These are phyloP conservation scores for Trichosporon faecale DNA, from an alignment of 1,284 basidiomycete species.

Conservation along the genomic window DNA sequence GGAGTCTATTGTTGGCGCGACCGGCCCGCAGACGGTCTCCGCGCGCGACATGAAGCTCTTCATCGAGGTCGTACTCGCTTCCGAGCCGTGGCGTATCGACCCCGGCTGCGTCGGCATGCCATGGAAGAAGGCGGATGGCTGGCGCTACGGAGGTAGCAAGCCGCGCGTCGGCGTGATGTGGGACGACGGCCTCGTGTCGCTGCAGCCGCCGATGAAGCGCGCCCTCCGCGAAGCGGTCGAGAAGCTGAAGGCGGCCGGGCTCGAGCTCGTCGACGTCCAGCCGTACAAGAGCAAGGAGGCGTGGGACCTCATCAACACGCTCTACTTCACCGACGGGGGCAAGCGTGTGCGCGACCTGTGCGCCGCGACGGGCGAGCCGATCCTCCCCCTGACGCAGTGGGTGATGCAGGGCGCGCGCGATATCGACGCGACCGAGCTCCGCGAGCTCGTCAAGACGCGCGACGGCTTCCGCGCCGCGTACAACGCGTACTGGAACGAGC, in stretches of 20 bases:
- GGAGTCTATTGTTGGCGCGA: slow-evolving; percentile 39
- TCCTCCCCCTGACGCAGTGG: slow-evolving; percentile 39
- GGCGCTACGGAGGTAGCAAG: slow-evolving; percentile 23
- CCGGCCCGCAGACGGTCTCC: slow-evolving; percentile 41
- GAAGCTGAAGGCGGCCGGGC: slow-evolving; percentile 31
- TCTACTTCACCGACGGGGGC: slow-evolving; percentile 45
- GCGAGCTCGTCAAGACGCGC: slow-evolving; percentile 35
- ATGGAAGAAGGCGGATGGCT: slow-evolving; percentile 30
- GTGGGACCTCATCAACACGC: slow-evolving; percentile 31
- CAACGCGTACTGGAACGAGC: slow-evolving; percentile 28
- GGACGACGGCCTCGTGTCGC: slow-evolving; percentile 44
- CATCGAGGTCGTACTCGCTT: slow-evolving; percentile 36
- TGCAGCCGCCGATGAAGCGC: slow-evolving; percentile 45
- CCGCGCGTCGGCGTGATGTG: slow-evolving; percentile 45
- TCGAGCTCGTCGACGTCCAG: slow-evolving; percentile 33
- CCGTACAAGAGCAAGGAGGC: slow-evolving; percentile 30
- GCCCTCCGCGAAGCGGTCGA: slow-evolving; percentile 37
- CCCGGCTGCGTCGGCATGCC: slow-evolving; percentile 37
- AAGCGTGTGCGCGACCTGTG: slow-evolving; percentile 27
- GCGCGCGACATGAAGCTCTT: slow-evolving; percentile 44
- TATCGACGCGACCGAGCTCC: slow-evolving; percentile 28
- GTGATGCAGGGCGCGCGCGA: slow-evolving; percentile 25
- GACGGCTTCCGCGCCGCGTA: slow-evolving; percentile 34
- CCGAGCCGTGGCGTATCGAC: slow-evolving; percentile 45
- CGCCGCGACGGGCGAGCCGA: slow-evolving; percentile 32